These are phyloP conservation scores for Pythium coloratum DNA, from an alignment of 352 stramenopile species.

Conservation along the genomic window DNA sequence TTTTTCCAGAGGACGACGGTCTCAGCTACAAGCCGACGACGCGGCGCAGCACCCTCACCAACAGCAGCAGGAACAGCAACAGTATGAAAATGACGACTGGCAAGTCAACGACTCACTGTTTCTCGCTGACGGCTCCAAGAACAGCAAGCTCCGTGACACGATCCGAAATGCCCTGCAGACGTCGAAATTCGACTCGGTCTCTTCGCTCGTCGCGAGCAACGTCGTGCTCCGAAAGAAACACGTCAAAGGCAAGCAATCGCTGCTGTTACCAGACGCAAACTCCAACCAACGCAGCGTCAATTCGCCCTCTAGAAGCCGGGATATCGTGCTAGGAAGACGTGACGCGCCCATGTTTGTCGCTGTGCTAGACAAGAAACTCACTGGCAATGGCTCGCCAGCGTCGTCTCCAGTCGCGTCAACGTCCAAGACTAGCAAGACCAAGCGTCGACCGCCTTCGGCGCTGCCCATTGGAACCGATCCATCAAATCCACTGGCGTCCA, in stretches of 20 bases:
- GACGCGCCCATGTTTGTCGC: constrained; percentile 64
- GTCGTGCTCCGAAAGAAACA: constrained; percentile 62
- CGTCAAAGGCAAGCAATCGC: constrained; percentile 21
- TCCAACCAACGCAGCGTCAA: constrained; percentile 10
- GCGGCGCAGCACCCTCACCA: background rate
- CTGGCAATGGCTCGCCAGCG: constrained; percentile 16
- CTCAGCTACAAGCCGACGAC: constrained; percentile 10
- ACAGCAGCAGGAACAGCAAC: background rate
- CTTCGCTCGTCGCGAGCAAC: constrained; percentile 80
- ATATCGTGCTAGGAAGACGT: constrained; percentile 66
- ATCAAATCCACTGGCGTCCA: constrained; percentile 25
- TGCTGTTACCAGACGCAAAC: background rate
- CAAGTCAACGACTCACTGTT: constrained; percentile 82
- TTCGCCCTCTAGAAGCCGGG: constrained; percentile 28
- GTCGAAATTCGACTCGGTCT: constrained; percentile 91
- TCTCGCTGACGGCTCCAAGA: constrained; percentile 82
- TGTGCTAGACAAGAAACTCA: constrained; percentile 37
- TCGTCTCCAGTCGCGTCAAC: background rate
- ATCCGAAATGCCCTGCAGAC: constrained; percentile 76
- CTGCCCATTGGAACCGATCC: constrained; percentile 19
- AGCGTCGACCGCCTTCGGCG: background rate
- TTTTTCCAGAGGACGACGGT: constrained; percentile 16
- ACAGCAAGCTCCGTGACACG: constrained; percentile 84
- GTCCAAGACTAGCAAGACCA: constrained; percentile 3
- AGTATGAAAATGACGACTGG: constrained; percentile 45